Evolutionary conservation across 306 rosid genomes (phyloP).

Genomic region (Lupinus albus): DNA sequence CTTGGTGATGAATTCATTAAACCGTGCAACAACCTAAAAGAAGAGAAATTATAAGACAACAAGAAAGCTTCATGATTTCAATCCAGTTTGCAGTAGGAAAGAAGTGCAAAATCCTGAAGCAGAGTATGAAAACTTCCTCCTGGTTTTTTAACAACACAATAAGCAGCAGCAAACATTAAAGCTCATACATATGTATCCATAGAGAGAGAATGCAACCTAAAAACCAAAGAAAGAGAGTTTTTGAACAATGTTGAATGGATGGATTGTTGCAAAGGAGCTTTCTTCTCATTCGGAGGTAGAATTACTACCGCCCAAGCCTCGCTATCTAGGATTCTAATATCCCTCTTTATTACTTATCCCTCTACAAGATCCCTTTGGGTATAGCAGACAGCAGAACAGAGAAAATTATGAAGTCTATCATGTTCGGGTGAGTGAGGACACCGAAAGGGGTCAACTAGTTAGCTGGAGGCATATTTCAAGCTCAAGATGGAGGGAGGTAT

Average conservation of each 20-base stretch:
- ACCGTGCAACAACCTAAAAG: constrained; percentile 87
- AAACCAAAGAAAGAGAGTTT: not conserved
- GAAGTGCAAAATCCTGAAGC: constrained; percentile 23
- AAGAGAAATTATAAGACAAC: constrained; percentile 13
- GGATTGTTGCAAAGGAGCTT: not conserved
- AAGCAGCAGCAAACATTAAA: too few species aligned
- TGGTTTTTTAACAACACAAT: not conserved
- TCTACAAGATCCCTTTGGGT: not conserved
- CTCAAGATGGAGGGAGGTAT: not conserved
- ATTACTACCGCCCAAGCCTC: not conserved
- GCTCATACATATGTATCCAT: not conserved
- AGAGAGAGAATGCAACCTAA: not conserved
- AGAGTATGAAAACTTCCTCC: constrained; percentile 17
- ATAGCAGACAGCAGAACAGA: not conserved
- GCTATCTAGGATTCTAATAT: not conserved
- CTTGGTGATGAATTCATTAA: constrained; percentile 85
- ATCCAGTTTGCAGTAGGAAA: constrained; percentile 28
- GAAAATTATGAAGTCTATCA: not conserved
- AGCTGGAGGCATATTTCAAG: not conserved
- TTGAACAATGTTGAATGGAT: not conserved
- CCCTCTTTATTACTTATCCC: not conserved
- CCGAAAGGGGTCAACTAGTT: not conserved
- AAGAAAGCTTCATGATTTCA: constrained; percentile 3
- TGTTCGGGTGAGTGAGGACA: not conserved
- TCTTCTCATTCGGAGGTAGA: constrained; percentile 9